Evolutionary conservation across 805 yeast species (phyloP), one percentile per base, ranked within the genome.

Genomic region (Cyberlindnera euphorbiiphila): DNA sequence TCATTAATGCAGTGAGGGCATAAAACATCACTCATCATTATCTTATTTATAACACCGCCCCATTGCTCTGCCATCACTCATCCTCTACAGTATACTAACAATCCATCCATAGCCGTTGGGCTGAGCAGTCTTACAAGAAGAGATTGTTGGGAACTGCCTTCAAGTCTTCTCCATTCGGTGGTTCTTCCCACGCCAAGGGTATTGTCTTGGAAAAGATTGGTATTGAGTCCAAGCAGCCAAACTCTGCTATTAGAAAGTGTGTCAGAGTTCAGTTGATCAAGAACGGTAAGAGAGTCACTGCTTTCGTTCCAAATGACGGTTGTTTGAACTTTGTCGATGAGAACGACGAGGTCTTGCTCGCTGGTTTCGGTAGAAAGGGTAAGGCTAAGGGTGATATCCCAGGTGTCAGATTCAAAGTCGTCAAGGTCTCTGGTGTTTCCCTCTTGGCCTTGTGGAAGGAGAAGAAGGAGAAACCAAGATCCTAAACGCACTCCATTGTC

Each of bases 351-450:
- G 99, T 93, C 63, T 79, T 93, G 66, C 81, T 93, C 64, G 98
- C 99, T 66, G 99, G 99, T 82, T 93, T 93, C 88, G 99, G 99
- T 87, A 88, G 98, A 80, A 93, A 96, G 83, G 98, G 98, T 81
- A 93, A 93, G 83, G 98, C 98, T 73, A 93, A 93, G 95, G 98
- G 99, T 82, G 99, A 93, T 89, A 91, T 93, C 69, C 98, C 98
- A 74, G 99, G 99, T 87, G 99, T 93, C 70, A 93, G 99, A 85
- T 93, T 93, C 88, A 93, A 93, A 86, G 99, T 93, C 71, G 99
- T 93, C 71, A 93, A 93, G 82, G 99, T 93, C 63, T 86, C 98
- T 62, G 98, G 98, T 85, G 98, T 94, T 66, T 93, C 98, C 62
- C 82, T 93, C 74, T 81, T 89, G 71, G 98, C 99, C 71, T 83